These are phyloP conservation scores for Monosporascus sp. DNA, from an alignment of 2,329 filamentous ascomycete genomes.

Conservation along the genomic window DNA sequence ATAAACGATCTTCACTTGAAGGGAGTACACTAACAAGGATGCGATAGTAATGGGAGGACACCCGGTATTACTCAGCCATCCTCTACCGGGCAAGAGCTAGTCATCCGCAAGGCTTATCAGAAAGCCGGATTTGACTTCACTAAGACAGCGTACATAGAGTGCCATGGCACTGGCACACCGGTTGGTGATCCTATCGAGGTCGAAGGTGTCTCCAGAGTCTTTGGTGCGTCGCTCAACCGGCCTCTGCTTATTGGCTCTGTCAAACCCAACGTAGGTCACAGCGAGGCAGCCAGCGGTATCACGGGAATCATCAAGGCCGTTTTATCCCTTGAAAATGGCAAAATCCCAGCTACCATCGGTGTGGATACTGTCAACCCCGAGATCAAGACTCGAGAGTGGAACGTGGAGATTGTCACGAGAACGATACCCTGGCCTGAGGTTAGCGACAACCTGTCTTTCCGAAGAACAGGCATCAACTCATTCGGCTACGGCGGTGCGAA, in stretches of 20 bases:
- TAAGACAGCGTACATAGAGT: constrained; percentile 5
- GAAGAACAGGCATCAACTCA: constrained; percentile 3
- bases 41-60: constrained; percentile 32
- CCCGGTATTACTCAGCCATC: constrained; percentile 42
- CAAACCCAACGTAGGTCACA: constrained; percentile 14
- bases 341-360: constrained; percentile 9
- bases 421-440: background rate
- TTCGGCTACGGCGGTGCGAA: constrained; percentile 10
- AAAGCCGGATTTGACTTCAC: constrained; percentile 19
- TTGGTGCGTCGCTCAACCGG: background rate
- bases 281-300: constrained; percentile 13
- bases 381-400: constrained; percentile 1
- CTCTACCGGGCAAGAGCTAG: constrained; percentile 24
- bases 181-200: constrained; percentile 18
- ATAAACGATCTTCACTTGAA: background rate
- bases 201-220: background rate
- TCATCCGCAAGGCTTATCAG: constrained; percentile 26
- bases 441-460: background rate
- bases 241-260: background rate
- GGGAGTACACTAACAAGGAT: background rate
- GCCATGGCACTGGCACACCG: constrained; percentile 11
- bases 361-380: constrained; percentile 12
- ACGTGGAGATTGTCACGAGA: constrained; percentile 4
- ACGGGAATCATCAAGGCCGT: constrained; percentile 13
- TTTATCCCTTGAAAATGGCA: constrained; percentile 5